Evolutionary conservation across 305 asterid genomes (phyloP).

Genomic region (Fraxinus sp.): DNA sequence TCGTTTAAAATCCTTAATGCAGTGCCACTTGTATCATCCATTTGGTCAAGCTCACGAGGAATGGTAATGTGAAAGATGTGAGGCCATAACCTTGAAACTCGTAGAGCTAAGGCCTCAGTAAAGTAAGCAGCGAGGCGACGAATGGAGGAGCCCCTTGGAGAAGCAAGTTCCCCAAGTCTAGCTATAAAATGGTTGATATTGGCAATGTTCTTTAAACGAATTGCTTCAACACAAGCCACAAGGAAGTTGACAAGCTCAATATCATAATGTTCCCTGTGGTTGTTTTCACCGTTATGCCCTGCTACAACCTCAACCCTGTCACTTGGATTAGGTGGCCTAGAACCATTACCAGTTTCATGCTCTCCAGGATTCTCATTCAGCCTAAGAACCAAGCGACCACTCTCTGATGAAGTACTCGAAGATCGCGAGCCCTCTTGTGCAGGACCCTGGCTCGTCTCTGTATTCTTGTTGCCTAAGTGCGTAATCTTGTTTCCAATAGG

Average conservation of each 20-base stretch:
- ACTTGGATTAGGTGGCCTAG: constrained; percentile 42
- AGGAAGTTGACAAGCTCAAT: constrained; percentile 73
- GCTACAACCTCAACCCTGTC: constrained; percentile 28
- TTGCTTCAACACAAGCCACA: constrained; percentile 73
- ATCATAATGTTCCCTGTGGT: constrained; percentile 46
- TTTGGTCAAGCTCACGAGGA: constrained; percentile 66
- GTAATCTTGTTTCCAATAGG: constrained; percentile 59
- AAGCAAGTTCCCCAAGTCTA: constrained; percentile 83
- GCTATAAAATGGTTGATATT: constrained; percentile 59
- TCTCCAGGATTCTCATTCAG: constrained; percentile 30
- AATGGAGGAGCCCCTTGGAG: constrained; percentile 73
- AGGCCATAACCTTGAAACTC: constrained; percentile 79
- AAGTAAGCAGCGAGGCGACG: constrained; percentile 75
- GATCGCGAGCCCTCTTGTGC: constrained; percentile 61
- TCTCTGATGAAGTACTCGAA: constrained; percentile 67
- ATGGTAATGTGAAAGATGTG: constrained; percentile 59
- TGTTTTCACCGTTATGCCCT: constrained; percentile 39
- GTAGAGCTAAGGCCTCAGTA: constrained; percentile 78
- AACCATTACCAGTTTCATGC: constrained; percentile 55
- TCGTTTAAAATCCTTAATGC: constrained; percentile 65
- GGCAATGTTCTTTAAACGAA: constrained; percentile 55
- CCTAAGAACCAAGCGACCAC: constrained; percentile 48
- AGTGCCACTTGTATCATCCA: constrained; percentile 47
- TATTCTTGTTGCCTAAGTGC: constrained; percentile 48
- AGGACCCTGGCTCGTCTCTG: constrained; percentile 41